These are phyloP conservation scores for Paecilomyces formosus DNA, from an alignment of 2,329 filamentous ascomycete genomes.

Conservation along the genomic window DNA sequence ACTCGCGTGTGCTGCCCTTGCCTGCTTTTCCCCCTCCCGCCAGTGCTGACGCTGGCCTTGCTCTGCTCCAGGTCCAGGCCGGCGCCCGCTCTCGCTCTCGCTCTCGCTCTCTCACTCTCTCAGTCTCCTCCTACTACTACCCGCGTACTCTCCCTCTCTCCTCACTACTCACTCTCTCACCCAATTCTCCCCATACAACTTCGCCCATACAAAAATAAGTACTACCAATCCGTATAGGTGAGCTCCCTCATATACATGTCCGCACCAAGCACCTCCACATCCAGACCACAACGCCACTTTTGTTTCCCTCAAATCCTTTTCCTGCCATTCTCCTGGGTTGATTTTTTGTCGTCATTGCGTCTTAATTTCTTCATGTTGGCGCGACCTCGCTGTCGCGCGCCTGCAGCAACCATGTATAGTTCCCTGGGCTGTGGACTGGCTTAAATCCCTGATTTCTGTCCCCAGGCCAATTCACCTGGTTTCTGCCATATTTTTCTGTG, in stretches of 20 bases:
- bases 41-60: slow-evolving; percentile 1
- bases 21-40: slow-evolving; percentile 13
- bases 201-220: slow-evolving; percentile 29
- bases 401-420: slow-evolving; percentile 13
- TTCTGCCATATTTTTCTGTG: not conserved
- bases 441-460: slow-evolving; percentile 2
- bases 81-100: slow-evolving; percentile 8
- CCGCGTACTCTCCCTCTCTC: slow-evolving; percentile 20
- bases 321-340: slow-evolving; percentile 3
- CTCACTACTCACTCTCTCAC: slow-evolving; percentile 23
- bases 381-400: slow-evolving; percentile 16
- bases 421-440: slow-evolving; percentile 7
- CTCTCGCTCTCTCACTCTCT: too few species aligned
- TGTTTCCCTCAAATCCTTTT: slow-evolving; percentile 9
- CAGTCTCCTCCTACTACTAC: slow-evolving; percentile 21
- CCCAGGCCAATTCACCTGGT: not conserved
- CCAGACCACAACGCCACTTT: slow-evolving; percentile 18
- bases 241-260: slow-evolving; percentile 23
- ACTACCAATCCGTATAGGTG: slow-evolving; percentile 29
- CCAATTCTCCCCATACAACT: slow-evolving; percentile 27
- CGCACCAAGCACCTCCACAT: slow-evolving; percentile 14
- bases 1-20: slow-evolving; percentile 19
- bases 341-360: slow-evolving; percentile 11
- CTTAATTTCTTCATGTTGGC: slow-evolving; percentile 16
- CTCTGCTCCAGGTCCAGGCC: not conserved